Evolutionary conservation across 345 rosid genomes (phyloP), one percentile per base, ranked within the genome.

Genomic region (Anacardium occidentale): DNA sequence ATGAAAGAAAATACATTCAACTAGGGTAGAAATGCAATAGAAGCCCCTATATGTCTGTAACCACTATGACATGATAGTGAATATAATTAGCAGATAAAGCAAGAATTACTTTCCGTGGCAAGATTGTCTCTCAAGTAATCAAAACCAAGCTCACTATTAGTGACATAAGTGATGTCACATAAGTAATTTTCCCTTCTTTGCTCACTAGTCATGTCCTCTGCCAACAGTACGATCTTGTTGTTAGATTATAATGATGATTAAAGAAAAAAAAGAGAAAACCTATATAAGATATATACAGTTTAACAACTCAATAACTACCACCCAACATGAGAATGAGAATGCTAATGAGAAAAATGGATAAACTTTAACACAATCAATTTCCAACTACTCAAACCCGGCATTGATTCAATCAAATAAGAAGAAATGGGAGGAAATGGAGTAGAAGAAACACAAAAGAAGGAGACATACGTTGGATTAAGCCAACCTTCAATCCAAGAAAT

Each of bases 91-190:
- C 51, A 75, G 17, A 80, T 70, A 84, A 80, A 70, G 84, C 70
- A 88, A 90, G 85, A 85, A 85, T 85, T 92, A 92, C 97, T 94
- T 90, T 92, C 98, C 97, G 93, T 92, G 93, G 98, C 98, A 87
- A 94, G 97, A 86, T 94, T 94, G 79, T 94, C 98, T 83, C 98
- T 88, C 80, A 94, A 82, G 73, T 76, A 92, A 79, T 94, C 98
- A 75, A 94, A 94, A 71, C 97, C 98, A 75, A 94, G 95, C 85
- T 94, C 97, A 70, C 98, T 92, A 64, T 94, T 94, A 62, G 98
- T 94, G 76, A 92, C 97, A 73, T 92, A 94, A 2, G 98, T 92
- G 57, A 94, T 89, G 79, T 94, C 98, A 62, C 95, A 90, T 84
- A 86, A 75, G 81, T 94, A 94, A 62, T 92, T 94, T 77, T 92